Evolutionary conservation across 1,284 basidiomycete genomes (phyloP).

Genomic region (Athelia sp.): DNA sequence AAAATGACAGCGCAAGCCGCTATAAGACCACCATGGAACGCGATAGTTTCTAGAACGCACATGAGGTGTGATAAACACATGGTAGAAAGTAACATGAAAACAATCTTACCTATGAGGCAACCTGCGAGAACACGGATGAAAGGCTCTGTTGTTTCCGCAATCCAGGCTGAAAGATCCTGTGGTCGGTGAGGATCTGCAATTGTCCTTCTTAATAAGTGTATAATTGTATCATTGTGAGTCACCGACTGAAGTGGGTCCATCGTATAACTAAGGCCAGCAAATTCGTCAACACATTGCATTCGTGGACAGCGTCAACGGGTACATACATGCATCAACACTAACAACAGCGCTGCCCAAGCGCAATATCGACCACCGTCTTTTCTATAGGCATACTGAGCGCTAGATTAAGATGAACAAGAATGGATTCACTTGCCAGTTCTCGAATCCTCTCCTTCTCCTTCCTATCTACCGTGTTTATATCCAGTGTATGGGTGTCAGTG

Average conservation of each 20-base stretch:
- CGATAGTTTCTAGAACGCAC: constrained; percentile 51
- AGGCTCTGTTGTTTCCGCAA: constrained; percentile 37
- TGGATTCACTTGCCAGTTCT: constrained; percentile 1
- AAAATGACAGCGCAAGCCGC: constrained; percentile 51
- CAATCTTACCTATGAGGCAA: constrained; percentile 50
- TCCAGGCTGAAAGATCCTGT: constrained; percentile 37
- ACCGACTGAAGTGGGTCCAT: constrained; percentile 64
- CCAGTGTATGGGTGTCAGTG: constrained; percentile 7
- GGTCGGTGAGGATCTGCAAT: constrained; percentile 31
- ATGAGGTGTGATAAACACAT: constrained; percentile 2
- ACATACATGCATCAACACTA: constrained; percentile 66
- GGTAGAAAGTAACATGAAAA: background rate
- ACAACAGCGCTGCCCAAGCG: constrained; percentile 55
- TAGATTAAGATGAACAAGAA: background rate
- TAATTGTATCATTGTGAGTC: background rate
- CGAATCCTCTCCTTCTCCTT: constrained; percentile 12
- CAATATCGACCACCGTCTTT: constrained; percentile 50
- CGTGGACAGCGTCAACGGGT: too few species aligned
- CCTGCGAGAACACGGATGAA: constrained; percentile 58
- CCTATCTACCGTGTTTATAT: constrained; percentile 6
- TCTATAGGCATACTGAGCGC: constrained; percentile 27
- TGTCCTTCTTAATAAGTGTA: background rate
- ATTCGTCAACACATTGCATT: too few species aligned
- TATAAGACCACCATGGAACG: constrained; percentile 66
- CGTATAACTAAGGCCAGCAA: constrained; percentile 71